phyloP scores from a whole-genome alignment of 2,329 filamentous ascomycete species.

The Aphanocladium album region DNA sequence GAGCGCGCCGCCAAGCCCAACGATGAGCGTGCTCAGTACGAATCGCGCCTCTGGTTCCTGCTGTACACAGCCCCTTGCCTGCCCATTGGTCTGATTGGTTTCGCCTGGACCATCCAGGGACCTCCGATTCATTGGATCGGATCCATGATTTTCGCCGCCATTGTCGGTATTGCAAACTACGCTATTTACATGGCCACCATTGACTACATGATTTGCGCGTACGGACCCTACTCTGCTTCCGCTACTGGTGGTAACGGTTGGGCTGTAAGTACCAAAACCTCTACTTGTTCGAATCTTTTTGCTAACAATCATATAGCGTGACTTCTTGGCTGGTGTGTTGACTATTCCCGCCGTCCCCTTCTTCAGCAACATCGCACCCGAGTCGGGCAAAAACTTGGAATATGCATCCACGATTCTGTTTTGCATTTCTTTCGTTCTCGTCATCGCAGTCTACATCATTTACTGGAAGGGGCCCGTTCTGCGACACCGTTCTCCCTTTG shows the following conservation, averaged over 20 bases:
- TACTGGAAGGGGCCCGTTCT: conserved; percentile 60
- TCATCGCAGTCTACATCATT: conserved; percentile 59
- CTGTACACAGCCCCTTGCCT: conserved; percentile 57
- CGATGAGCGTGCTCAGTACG: conserved; percentile 60
- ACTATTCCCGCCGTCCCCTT: conserved; percentile 64
- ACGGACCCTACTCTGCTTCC: conserved; percentile 67
- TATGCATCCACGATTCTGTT: conserved; percentile 61
- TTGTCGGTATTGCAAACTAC: conserved; percentile 71
- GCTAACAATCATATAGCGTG: conserved; percentile 35
- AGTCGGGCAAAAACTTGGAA: conserved; percentile 46
- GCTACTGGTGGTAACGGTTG: conserved; percentile 74
- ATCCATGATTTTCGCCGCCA: conserved; percentile 57
- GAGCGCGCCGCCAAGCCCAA: conserved; percentile 45
- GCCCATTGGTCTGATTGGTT: conserved; percentile 64
- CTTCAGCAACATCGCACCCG: conserved; percentile 50
- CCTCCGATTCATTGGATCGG: conserved; percentile 63
- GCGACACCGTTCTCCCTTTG: conserved; percentile 58
- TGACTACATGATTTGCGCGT: conserved; percentile 72
- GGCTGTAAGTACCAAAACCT: conserved; percentile 28
- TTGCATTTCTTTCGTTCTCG: conserved; percentile 55
- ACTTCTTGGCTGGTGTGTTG: conserved; percentile 67
- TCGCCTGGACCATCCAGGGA: conserved; percentile 62
- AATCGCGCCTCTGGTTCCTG: conserved; percentile 61
- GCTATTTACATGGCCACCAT: conserved; percentile 72
- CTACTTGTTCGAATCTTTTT: background rate